Base-by-base conservation (phyloP, 2,329 filamentous ascomycete species). In the Stemphylium vesicarium region DNA sequence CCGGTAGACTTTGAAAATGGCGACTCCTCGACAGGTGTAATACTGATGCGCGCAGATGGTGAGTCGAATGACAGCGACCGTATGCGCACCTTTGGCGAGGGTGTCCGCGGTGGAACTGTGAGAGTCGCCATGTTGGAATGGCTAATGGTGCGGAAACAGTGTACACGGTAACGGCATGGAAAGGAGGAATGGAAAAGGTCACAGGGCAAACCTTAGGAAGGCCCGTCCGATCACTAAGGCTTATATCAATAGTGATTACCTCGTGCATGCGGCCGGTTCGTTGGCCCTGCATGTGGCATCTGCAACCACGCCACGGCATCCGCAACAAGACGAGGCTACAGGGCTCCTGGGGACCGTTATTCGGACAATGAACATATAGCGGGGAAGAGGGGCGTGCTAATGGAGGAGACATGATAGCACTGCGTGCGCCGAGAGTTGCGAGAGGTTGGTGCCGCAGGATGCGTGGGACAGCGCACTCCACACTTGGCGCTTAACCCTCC, bases 51-150 rank as follows among this genome's bases (percentile, higher is more conserved):
- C 40, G 66, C 68, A 12, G 65, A 67, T n/a, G 71, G 68, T 4
- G 72, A 73, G 57, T 72, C 70, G 60, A 74, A 75, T 7, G 67
- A 72, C 29, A 69, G 69, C 33, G 73, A 72, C 24, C 71, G 70
- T 57, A 75, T 74, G 49, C 69, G 67, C 56, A 74, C 65, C 44
- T 70, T 74, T 20, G 73, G 73, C 29, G 69, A 72, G 8, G 72
- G 73, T 18, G 72, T 75, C 22, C 71, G 61, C 18, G 66, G 71
- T 22, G 69, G 64, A 51, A 58, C 57, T 41, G 66, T 60, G 4
- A 58, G 52, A 15, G 59, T 60, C 43, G 66, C 57, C 66, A 68
- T 69, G 32, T 32, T 61, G 37, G 31, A 44, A 57, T 48, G 36
- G 42, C 31, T 45, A 35, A n/a, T 32, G 42, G 26, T 26, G 12